Percentiles rank a stretch among this genome's conserved stretches.
These are phyloP conservation scores for Fusarium lateritium DNA, from an alignment of 2,329 filamentous ascomycete species.

Conservation along the genomic window DNA sequence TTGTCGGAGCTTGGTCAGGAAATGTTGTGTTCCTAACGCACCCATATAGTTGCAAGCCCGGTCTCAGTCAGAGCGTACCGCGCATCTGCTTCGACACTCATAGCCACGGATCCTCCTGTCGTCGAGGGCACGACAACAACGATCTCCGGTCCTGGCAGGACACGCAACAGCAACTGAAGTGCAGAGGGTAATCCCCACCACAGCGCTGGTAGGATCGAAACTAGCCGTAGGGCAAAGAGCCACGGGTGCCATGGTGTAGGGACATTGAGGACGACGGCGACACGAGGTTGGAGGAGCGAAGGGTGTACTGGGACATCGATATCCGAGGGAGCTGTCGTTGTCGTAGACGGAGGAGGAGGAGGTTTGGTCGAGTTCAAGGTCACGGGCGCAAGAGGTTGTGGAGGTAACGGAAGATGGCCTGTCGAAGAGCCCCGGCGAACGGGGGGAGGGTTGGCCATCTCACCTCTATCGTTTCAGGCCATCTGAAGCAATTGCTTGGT, in stretches of 20 bases:
- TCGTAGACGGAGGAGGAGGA: slow-evolving; percentile 12
- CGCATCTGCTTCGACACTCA: slow-evolving; percentile 44
- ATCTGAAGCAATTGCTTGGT: slow-evolving; percentile 32
- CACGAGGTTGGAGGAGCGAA: slow-evolving; percentile 78
- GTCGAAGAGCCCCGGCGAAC: slow-evolving; percentile 46
- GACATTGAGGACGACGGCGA: slow-evolving; percentile 83
- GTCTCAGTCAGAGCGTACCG: slow-evolving; percentile 73
- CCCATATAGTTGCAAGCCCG: slow-evolving; percentile 81
- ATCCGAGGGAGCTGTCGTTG: slow-evolving; percentile 18
- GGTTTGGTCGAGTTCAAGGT: slow-evolving; percentile 26
- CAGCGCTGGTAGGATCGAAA: slow-evolving; percentile 78
- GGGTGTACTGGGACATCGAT: slow-evolving; percentile 46
- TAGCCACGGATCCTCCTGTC: slow-evolving; percentile 36
- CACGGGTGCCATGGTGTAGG: slow-evolving; percentile 80
- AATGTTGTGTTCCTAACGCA: slow-evolving; percentile 57
- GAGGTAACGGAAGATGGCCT: slow-evolving; percentile 44
- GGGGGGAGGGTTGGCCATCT: slow-evolving; percentile 49
- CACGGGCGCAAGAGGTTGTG: slow-evolving; percentile 36
- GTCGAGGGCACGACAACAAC: slow-evolving; percentile 49
- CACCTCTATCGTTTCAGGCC: slow-evolving; percentile 45
- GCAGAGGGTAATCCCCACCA: slow-evolving; percentile 80
- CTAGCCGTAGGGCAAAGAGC: slow-evolving; percentile 79
- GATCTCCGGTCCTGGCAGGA: slow-evolving; percentile 62
- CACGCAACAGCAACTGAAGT: slow-evolving; percentile 76
- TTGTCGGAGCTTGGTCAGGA: background rate